Evolutionary conservation across 306 rosid species (phyloP), one percentile per base, ranked within the genome.

Genomic region (Corylus americana): DNA sequence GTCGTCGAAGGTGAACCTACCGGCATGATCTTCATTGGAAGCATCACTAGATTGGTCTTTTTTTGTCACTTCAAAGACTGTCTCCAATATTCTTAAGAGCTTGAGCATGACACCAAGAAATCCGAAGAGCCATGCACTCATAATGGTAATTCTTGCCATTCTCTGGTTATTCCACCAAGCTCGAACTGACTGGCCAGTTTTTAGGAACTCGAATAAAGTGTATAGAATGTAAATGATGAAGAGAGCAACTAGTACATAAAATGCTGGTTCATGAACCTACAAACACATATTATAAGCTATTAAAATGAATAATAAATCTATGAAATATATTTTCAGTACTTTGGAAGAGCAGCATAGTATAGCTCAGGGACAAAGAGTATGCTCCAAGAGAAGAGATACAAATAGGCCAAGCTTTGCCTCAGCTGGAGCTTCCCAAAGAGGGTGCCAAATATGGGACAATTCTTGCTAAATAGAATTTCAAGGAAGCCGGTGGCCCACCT

Each of bases 401-500:
- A 17, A 71, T 91, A 94, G 5, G 75, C 77, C 77, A 88, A 45
- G 62, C 78, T 78, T 48, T 87, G 83, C 45, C 94, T 84, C 0
- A 85, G 80, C 11, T 73, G 79, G 63, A 94, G 91, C 57, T 89
- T 83, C 9, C 55, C 88, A 57, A 27, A 78, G 11, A 88, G 44
- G 11, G 88, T 71, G 11, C 58, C 70, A 75, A 84, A 5, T 42
- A 94, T 48, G 71, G 94, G 96, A 48, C 77, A 81, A 8, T 89
- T 79, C 12, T 64, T 83, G 81, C 87, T 80, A 13, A 88, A 29
- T 48, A 92, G 61, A 20, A 87, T 64, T 82, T 89, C 94, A 61
- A 92, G 78, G n/a, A 87, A 45, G 11, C 96, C 93, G 1, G 87
- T 82, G 39, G 82, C 85, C 94, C 91, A 91, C 77, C 97, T 90